Base-by-base conservation (phyloP, 805 yeast species). In the Starmerella bacillaris region DNA sequence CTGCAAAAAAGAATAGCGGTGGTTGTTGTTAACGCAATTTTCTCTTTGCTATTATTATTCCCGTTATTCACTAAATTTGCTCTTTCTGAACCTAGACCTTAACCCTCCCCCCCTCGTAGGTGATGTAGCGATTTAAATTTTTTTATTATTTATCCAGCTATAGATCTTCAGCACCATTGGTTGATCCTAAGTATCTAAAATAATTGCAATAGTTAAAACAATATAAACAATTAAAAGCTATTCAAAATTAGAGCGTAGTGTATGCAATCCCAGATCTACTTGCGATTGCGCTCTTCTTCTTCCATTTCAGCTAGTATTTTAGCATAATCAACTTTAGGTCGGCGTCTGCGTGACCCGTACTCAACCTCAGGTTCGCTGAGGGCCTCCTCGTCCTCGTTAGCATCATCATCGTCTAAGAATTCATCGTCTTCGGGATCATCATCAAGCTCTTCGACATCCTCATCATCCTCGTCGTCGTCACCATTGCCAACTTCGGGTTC, bases 311-410 rank as follows among this genome's bases (percentile, higher is more conserved):
- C 77, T 16, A 82, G 78, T 12, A 92, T 82, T 57, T 78, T 75
- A 38, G 71, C 64, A 55, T 77, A 83, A 57, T 83, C 94, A 47
- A 84, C 76, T 15, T 75, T 77, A 51, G 74, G 77, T 12, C 94
- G 92, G 46, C 95, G 70, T 5, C 94, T 83, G 63, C 94, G 78
- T 58, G 92, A 59, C 14, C 57, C 57, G n/a, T 76, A 65, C 44
- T 82, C 82, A 53, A 83, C 82, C 57, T 83, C 84, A 27, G 82
- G 61, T 27, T 76, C 64, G 51, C 79, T 92, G 45, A 83, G 38
- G 29, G 46, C 45, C 20, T 54, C 51, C 34, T 47, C 45, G 34
- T 53, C 50, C 40, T 64, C 49, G 29, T 41, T 43, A 39, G 63
- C 49, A 50, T 55, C 41, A 51, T 58, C 45, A 47, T 78, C 92